Percentiles rank a stretch among this genome's conserved stretches.
phyloP scores from a whole-genome alignment of 1,284 basidiomycete species.

The Pseudozyma tsukubaensis region DNA sequence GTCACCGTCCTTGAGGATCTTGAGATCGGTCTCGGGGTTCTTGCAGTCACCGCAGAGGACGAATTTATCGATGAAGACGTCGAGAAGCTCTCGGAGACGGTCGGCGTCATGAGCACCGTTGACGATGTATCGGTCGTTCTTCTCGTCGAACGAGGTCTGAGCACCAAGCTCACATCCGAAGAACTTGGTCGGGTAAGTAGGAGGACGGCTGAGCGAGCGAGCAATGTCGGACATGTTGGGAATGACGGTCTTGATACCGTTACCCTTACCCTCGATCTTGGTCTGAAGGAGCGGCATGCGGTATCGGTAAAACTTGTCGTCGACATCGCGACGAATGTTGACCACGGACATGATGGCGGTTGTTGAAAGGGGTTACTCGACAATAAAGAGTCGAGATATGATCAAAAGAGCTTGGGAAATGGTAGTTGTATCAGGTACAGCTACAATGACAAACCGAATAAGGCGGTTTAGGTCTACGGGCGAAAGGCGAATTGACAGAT shows the following conservation, averaged over 20 bases:
- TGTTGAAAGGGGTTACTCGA: constrained; percentile 6
- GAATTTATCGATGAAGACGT: constrained; percentile 94
- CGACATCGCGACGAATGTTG: constrained; percentile 98
- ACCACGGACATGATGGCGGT: constrained; percentile 75
- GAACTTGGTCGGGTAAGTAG: constrained; percentile 97
- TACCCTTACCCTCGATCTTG: constrained; percentile 99
- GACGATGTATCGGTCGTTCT: constrained; percentile 97
- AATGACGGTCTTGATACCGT: constrained; percentile 91
- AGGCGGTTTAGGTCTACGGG: constrained; percentile 54
- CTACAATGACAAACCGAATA: constrained; percentile 43
- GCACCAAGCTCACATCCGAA: constrained; percentile 99
- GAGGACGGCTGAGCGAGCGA: constrained; percentile 91
- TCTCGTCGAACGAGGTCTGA: constrained; percentile 94
- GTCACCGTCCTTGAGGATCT: constrained; percentile 85
- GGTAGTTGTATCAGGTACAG: constrained; percentile 48
- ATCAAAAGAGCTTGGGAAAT: neutral
- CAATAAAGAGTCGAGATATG: constrained; percentile 10
- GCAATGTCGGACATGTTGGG: constrained; percentile 97
- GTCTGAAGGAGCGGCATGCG: constrained; percentile 93
- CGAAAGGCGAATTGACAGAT: constrained; percentile 47
- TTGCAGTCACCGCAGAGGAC: constrained; percentile 98
- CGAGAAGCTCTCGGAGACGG: constrained; percentile 93
- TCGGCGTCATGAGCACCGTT: constrained; percentile 94
- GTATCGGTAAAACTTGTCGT: constrained; percentile 75
- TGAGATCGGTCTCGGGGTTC: constrained; percentile 97